phyloP scores from a whole-genome alignment of 192 early-diverging fungal genomes.

The Coemansia sp. region DNA sequence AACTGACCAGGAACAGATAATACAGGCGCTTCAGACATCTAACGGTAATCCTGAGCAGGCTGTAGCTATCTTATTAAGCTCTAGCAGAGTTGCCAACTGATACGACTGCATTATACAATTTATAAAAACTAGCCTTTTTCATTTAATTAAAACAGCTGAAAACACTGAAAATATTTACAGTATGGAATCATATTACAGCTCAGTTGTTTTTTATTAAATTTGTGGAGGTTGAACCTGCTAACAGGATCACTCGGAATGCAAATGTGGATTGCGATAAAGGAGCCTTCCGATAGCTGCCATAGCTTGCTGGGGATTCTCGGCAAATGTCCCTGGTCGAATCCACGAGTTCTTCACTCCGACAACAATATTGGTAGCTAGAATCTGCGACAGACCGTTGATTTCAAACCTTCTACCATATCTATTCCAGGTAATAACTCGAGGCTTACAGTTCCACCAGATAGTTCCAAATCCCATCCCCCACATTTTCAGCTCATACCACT shows the following conservation, averaged over 20 bases:
- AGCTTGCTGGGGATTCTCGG: conserved; percentile 11
- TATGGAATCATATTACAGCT: no score
- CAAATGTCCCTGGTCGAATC: conserved; percentile 18
- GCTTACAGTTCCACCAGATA: conserved; percentile 31
- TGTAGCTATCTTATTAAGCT: no score
- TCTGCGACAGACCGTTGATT: conserved; percentile 7
- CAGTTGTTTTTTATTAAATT: no score
- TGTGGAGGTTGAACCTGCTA: no score
- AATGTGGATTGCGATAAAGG: conserved; percentile 7
- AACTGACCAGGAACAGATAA: no score
- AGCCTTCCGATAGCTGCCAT: conserved; percentile 14
- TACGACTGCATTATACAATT: no score
- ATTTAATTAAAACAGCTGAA: no score
- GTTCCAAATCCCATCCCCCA: conserved; percentile 14
- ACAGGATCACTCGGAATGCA: conserved; percentile 10
- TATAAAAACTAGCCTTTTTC: no score
- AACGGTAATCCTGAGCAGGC: no score
- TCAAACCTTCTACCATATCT: neutral
- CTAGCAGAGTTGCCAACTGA: no score
- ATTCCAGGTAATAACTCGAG: conserved; percentile 4
- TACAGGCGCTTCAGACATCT: no score
- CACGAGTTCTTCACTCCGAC: conserved; percentile 9
- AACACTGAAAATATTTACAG: no score
- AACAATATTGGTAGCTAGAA: conserved; percentile 16
- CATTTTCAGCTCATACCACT: conserved; percentile 16